phyloP scores from a whole-genome alignment of 2,329 filamentous ascomycete genomes.

The Emmonsia crescens region DNA sequence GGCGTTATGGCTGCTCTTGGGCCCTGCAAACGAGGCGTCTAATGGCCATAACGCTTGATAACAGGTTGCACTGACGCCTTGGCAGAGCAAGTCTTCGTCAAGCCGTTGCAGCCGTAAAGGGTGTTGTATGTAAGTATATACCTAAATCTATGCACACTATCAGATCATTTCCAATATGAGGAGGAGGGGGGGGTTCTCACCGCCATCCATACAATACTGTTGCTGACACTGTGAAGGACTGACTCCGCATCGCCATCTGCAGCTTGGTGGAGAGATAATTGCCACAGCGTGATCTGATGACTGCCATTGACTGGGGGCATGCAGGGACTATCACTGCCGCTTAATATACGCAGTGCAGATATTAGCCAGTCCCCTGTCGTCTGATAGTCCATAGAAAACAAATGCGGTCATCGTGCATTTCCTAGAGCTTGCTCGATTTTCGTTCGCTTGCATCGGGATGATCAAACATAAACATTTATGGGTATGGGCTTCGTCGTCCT shows the following conservation, averaged over 20 bases:
- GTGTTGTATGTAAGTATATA: neutral
- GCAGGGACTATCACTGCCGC: neutral
- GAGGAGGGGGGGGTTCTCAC: neutral
- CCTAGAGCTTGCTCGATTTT: neutral
- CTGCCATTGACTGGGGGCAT: neutral
- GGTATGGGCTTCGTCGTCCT: neutral
- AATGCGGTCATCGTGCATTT: slow-evolving; percentile 1
- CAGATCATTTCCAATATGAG: neutral
- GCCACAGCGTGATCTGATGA: neutral
- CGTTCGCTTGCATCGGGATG: neutral
- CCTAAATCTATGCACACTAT: too few relatives aligned
- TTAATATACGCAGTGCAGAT: neutral
- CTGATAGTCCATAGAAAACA: neutral
- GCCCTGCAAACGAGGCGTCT: neutral
- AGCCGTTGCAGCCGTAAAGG: neutral
- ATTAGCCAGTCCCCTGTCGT: neutral
- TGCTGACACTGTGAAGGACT: neutral
- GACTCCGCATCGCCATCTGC: neutral
- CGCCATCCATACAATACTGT: neutral
- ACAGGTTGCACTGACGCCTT: neutral
- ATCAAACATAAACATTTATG: neutral
- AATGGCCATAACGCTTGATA: neutral
- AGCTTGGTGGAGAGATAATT: neutral
- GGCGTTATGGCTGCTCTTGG: neutral
- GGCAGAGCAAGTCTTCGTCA: neutral